Evolutionary conservation across 148 eudicot genomes (phyloP), one percentile per base, ranked within the genome.

Genomic region (Chenopodium berlandieri): DNA sequence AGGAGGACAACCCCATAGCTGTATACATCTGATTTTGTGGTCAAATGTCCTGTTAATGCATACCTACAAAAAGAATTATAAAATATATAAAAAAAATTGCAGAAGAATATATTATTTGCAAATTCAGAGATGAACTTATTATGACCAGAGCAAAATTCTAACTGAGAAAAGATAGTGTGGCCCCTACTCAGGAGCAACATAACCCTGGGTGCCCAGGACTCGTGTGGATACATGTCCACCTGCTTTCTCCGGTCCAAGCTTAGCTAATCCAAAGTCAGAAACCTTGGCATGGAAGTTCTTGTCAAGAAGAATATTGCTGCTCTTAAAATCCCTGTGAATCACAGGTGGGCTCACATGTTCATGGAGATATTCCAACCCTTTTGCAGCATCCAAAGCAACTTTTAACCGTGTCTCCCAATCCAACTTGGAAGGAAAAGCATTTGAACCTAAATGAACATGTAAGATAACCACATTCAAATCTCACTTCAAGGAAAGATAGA

Each of bases 261-360:
- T 95, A 80, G 99, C 99, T 87, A 95, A 88, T 73, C 99, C 99
- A 75, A 95, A 92, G 86, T 95, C 99, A 81, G 99, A 95, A 83
- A 95, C 94, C 88, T 92, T 95, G 81, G 97, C 97, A 89, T 90
- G 97, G 82, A 89, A 95, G 79, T 83, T 88, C 72, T 81, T 90
- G 86, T 95, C 97, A 86, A 95, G 67, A 68, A 95, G 94, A 83
- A 95, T 92, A 87, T 95, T 95, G 87, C 98, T 95, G 86, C 97
- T 95, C 85, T 95, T 95, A 67, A 95, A 93, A 84, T 95, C 98
- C 85, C 98, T 83, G 87, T 95, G 98, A 83, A 95, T 95, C 75
- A 95, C 97, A 22, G 98, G 97, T 46, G 98, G 98, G 67, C 77
- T 92, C 78, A 95, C 89, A 78, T 90, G 97, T 81, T 95, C 98